phyloP scores from a whole-genome alignment of 1,284 basidiomycete species.

The Amylostereum areolatum region DNA sequence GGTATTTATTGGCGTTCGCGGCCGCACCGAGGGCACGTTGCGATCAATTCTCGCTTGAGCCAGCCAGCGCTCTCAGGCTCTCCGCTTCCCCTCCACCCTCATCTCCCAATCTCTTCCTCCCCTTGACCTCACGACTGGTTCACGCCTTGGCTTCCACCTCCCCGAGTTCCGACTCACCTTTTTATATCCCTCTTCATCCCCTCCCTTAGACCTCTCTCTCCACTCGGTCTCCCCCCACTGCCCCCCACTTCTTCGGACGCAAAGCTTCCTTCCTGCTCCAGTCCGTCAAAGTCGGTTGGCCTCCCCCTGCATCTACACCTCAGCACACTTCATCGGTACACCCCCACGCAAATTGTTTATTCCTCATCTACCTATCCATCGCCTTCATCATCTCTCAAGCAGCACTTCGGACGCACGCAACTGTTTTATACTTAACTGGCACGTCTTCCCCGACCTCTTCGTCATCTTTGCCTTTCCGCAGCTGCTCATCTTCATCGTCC shows the following conservation, averaged over 20 bases:
- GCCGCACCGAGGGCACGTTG: slow-evolving; percentile 65
- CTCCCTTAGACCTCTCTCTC: slow-evolving; percentile 21
- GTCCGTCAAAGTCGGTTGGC: too few relatives aligned
- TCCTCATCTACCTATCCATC: slow-evolving; percentile 36
- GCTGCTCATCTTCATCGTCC: slow-evolving; percentile 16
- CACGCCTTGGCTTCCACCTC: slow-evolving; percentile 33
- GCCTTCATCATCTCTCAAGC: slow-evolving; percentile 43
- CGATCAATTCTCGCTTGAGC: slow-evolving; percentile 44
- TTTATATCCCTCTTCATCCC: slow-evolving; percentile 39
- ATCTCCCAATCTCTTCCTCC: slow-evolving; percentile 4
- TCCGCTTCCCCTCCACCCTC: slow-evolving; percentile 15
- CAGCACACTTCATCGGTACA: slow-evolving; percentile 22
- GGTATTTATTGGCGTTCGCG: slow-evolving; percentile 26
- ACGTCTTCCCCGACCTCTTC: slow-evolving; percentile 20
- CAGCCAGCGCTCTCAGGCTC: slow-evolving; percentile 44
- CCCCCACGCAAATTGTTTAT: slow-evolving; percentile 39
- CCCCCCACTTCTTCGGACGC: neutral
- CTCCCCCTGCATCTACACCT: neutral
- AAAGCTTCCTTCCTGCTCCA: too few relatives aligned
- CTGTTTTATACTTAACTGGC: slow-evolving; percentile 60
- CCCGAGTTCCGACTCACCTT: slow-evolving; percentile 32
- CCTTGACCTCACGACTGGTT: neutral
- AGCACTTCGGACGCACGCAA: slow-evolving; percentile 36
- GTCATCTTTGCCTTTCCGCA: slow-evolving; percentile 12
- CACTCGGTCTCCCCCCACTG: slow-evolving; percentile 5